A percentile compares a stretch with the other conserved stretches of the same genome.
Evolutionary conservation across 2,329 filamentous ascomycete genomes (phyloP).

Genomic region (Didymella arachidicola): DNA sequence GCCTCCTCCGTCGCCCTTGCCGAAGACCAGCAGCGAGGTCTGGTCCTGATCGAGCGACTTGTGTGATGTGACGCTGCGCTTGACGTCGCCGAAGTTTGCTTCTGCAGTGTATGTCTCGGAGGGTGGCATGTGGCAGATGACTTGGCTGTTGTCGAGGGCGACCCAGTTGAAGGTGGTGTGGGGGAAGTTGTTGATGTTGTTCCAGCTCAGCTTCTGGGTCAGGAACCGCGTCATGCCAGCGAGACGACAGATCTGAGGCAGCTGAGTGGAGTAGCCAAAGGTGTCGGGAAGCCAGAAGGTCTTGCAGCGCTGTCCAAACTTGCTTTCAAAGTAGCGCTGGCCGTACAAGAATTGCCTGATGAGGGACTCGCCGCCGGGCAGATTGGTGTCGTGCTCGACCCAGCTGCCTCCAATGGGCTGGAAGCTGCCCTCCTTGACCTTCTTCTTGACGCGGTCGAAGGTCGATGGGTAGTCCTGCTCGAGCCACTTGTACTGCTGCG

Average conservation of each 20-base stretch:
- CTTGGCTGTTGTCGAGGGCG: slow-evolving; percentile 90
- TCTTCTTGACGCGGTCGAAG: slow-evolving; percentile 88
- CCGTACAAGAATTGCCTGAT: slow-evolving; percentile 95
- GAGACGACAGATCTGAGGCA: slow-evolving; percentile 90
- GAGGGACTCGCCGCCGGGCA: slow-evolving; percentile 94
- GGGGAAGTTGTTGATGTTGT: slow-evolving; percentile 99
- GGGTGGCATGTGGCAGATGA: slow-evolving; percentile 97
- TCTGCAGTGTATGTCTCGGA: slow-evolving; percentile 94
- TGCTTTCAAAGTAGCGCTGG: slow-evolving; percentile 91
- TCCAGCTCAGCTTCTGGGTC: slow-evolving; percentile 99
- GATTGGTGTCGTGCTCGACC: slow-evolving; percentile 98
- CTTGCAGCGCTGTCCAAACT: slow-evolving; percentile 85
- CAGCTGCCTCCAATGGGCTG: slow-evolving; percentile 96
- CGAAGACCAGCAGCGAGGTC: slow-evolving; percentile 90
- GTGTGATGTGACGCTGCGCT: slow-evolving; percentile 86
- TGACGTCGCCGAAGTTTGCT: slow-evolving; percentile 93
- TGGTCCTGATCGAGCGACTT: slow-evolving; percentile 95
- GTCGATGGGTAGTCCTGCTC: slow-evolving; percentile 87
- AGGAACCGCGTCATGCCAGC: slow-evolving; percentile 98
- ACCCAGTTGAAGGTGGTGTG: slow-evolving; percentile 99
- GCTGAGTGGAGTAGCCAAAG: slow-evolving; percentile 94
- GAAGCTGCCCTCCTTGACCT: slow-evolving; percentile 89
- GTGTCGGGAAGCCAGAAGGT: slow-evolving; percentile 99
- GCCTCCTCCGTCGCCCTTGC: slow-evolving; percentile 94
- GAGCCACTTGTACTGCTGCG: slow-evolving; percentile 98